These are phyloP conservation scores for Thielaviopsis euricoi DNA, from an alignment of 2,329 filamentous ascomycete genomes.

Conservation along the genomic window DNA sequence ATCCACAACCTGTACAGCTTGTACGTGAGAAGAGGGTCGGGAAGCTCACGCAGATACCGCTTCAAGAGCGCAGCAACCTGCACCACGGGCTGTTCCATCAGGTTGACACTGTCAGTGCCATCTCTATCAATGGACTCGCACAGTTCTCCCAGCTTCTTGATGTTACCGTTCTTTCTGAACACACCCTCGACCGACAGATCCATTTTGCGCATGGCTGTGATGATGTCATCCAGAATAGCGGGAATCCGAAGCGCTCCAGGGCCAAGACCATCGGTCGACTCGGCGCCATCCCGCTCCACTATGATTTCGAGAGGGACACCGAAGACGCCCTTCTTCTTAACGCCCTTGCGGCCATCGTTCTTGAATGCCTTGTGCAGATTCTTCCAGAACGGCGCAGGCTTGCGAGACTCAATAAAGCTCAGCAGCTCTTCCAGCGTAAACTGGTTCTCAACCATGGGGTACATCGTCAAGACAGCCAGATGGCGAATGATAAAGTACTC, in stretches of 20 bases:
- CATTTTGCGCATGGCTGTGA: conserved; percentile 94
- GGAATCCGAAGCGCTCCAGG: conserved; percentile 82
- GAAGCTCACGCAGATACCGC: conserved; percentile 85
- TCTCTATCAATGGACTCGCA: conserved; percentile 74
- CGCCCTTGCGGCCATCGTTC: conserved; percentile 58
- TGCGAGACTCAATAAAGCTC: conserved; percentile 80
- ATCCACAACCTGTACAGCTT: conserved; percentile 89
- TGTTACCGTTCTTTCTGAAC: conserved; percentile 98
- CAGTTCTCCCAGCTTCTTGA: conserved; percentile 77
- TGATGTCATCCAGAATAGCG: conserved; percentile 84
- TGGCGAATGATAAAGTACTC: conserved; percentile 97
- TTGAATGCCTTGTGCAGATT: conserved; percentile 96
- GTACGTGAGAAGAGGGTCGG: conserved; percentile 85
- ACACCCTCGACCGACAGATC: conserved; percentile 97
- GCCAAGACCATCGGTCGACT: conserved; percentile 94
- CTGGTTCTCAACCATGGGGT: conserved; percentile 73
- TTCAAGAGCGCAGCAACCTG: conserved; percentile 89
- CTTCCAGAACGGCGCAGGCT: conserved; percentile 86
- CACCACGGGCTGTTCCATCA: conserved; percentile 78
- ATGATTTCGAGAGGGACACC: conserved; percentile 77
- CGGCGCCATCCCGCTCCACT: conserved; percentile 83
- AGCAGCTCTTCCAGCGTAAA: conserved; percentile 91
- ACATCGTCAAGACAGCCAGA: conserved; percentile 86
- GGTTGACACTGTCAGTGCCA: conserved; percentile 69
- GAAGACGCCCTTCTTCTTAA: conserved; percentile 89